Conservation (phyloP, 306 rosid species). For the Aeschynomene evenia region DNA sequence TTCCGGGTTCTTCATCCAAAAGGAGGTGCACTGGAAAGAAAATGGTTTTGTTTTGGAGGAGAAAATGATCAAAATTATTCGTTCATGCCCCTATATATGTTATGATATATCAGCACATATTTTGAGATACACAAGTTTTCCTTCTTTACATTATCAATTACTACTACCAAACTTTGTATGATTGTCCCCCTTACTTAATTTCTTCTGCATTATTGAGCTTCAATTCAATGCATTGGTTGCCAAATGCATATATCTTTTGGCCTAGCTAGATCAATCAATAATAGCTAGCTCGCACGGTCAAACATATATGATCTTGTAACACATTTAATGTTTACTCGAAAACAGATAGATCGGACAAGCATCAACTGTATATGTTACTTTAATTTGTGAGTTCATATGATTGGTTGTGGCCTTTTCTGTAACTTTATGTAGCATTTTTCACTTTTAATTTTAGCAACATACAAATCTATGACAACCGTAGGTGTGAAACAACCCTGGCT, state of each 20-base stretch:
- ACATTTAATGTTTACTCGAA: too few species aligned
- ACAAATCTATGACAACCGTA: neutral
- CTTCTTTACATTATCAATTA: neutral
- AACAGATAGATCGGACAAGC: neutral
- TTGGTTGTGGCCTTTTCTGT: constrained; percentile 15
- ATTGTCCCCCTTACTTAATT: neutral
- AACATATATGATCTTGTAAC: neutral
- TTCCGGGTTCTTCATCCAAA: neutral
- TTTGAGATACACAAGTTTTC: constrained; percentile 11
- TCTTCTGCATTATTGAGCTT: neutral
- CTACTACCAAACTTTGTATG: constrained; percentile 1
- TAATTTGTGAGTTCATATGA: neutral
- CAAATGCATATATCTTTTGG: neutral
- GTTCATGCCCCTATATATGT: neutral
- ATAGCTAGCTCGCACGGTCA: neutral
- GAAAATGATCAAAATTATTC: neutral
- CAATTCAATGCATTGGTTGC: neutral
- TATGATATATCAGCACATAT: constrained; percentile 14
- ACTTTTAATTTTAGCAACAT: neutral
- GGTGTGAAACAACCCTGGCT: neutral
- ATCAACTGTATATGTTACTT: neutral
- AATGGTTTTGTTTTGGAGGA: neutral
- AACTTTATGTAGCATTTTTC: neutral
- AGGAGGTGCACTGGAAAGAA: neutral
- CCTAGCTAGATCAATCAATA: neutral